Evolutionary conservation across 192 early-diverging fungal genomes (phyloP).

Genomic region (Coemansia reversa): DNA sequence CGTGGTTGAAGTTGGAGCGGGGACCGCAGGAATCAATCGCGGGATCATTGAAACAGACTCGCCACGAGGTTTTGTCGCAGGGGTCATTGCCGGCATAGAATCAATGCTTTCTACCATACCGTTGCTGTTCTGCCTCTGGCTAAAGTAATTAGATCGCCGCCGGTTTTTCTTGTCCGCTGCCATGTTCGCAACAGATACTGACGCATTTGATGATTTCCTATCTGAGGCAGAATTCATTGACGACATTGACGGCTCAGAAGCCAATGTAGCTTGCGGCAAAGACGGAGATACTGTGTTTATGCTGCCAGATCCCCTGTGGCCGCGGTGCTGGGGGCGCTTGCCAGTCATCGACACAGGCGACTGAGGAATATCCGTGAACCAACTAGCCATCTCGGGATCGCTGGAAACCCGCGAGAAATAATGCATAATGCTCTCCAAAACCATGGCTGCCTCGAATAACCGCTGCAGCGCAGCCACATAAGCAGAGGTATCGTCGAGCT

Average conservation of each 20-base stretch:
- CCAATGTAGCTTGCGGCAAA: constrained; percentile 29
- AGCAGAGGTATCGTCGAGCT: constrained; percentile 46
- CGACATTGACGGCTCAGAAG: constrained; percentile 35
- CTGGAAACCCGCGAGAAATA: constrained; percentile 54
- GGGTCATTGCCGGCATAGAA: constrained; percentile 17
- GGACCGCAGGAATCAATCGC: constrained; percentile 23
- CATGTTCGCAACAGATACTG: constrained; percentile 17
- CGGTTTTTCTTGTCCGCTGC: constrained; percentile 40
- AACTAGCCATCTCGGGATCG: constrained; percentile 46
- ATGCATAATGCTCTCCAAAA: constrained; percentile 34
- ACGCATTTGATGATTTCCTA: constrained; percentile 48
- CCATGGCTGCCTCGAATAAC: constrained; percentile 47
- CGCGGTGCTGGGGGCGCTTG: constrained; percentile 23
- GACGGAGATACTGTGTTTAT: constrained; percentile 27
- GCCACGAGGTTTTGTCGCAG: constrained; percentile 26
- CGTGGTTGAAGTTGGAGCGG: constrained; percentile 2
- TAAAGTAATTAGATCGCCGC: constrained; percentile 53
- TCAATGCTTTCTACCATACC: constrained; percentile 8
- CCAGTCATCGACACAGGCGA: constrained; percentile 38
- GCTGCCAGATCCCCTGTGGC: constrained; percentile 14
- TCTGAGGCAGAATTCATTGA: constrained; percentile 30
- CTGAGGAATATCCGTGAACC: constrained; percentile 47
- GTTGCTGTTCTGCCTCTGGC: constrained; percentile 41
- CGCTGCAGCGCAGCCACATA: constrained; percentile 49
- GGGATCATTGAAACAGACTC: constrained; percentile 45